Base-by-base conservation (phyloP, 1,284 basidiomycete genomes). In the Rhodotorula sp. region DNA sequence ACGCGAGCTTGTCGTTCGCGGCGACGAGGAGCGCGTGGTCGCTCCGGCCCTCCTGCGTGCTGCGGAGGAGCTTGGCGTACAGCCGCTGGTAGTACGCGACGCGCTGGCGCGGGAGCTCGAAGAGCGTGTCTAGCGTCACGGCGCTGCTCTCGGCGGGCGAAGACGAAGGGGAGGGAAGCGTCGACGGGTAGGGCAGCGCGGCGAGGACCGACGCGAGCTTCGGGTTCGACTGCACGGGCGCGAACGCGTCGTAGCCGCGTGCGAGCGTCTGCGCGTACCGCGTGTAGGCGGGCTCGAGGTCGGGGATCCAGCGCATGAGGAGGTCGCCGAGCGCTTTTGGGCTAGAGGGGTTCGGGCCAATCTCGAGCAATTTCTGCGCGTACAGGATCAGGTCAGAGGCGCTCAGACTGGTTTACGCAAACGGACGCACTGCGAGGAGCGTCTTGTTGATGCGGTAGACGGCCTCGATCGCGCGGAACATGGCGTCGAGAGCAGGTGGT, bases 261-360 rank as follows among this genome's bases (percentile, higher is more conserved):
- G 87, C 84, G 79, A 87, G 97, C 74, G 87, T 89, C 54, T 86
- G 84, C 75, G 88, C 88, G 81, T 96, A 99, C 61, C 86, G 87
- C 64, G 88, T 88, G 81, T 99, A 99, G 1, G 97, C 91, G 12
- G 85, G 85, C 72, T 93, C 91, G 55, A 97, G 84, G 79, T 97
- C 93, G 74, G 92, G 90, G 76, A 97, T 91, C 96, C 95, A 99
- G 83, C 91, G 89, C 91, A 98, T 97, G 70, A 99, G 85, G 60
- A 99, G 84, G 81, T 98, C 96, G 61, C 96, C 96, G 27, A 99
- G 86, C 17, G 91, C 93, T 80, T 96, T 97, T 21, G 96, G 93
- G n/a, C 91, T 92, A 2, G 92, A 89, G 0, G 95, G 94, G 81
- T 91, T 93, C 57, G 91, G 88, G 13, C 93, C 96, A 72, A 99